Evolutionary conservation across 768 basidiomycete species (phyloP), one percentile per base, ranked within the genome.

Genomic region (Clathrus columnatus): DNA sequence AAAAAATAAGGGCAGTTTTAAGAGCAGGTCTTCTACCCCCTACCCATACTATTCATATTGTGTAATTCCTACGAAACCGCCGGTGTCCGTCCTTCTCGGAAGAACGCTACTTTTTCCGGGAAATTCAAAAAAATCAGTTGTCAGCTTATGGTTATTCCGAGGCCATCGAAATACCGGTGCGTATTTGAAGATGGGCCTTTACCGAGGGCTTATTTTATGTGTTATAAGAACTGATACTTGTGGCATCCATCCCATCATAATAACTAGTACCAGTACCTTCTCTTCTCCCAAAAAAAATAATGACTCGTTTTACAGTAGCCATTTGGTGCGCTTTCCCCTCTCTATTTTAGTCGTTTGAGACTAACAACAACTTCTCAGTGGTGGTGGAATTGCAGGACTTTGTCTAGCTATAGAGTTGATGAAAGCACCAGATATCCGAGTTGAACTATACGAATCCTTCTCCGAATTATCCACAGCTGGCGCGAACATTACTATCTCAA

Each of bases 391-490:
- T 20, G 66, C 63, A 1, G 69, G 69, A 7, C 56, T 71, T 3
- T 60, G 55, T n/a, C 59, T 69, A 3, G 67, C 68, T 11, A 61
- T 65, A 6, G 66, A 64, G 4, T 61, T 71, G 4, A 61, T 62
- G 11, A 58, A 55, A 36, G 61, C 60, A 27, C 49, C 61, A 1
- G 59, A 68, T 48, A 63, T 69, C 51, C 51, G 61, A 17, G 60
- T 69, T 17, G 59, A 64, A 21, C 55, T 71, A 6, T 71, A 69
- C 50, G 69, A 71, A 54, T 63, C 69, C 0, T 70, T 76, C 0
- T 69, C 63, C 4, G 69, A 69, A 23, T 75, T 78, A 63, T 73
- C 66, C 43, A 77, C 79, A 60, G 75, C 78, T 26, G 77, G 77
- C 6, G 78, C 78, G 3, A 70, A 69, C 0, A 63, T 71, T 16